Evolutionary conservation across 495 filamentous ascomycete genomes (phyloP), one percentile per base, ranked within the genome.

Genomic region (Antarctomyces pellizariae): DNA sequence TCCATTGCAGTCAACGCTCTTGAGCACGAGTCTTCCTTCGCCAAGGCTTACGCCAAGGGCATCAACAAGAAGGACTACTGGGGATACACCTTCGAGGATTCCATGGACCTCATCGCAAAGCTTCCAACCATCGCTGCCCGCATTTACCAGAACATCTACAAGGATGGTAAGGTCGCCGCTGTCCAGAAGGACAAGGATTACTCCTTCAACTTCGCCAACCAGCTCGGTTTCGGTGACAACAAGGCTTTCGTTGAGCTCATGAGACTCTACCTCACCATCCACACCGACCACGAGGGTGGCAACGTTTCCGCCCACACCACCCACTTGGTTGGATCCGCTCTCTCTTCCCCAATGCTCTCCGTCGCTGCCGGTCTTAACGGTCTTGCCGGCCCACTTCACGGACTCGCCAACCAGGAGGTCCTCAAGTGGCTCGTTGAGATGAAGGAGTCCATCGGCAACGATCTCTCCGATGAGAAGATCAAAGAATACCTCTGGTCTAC

Each of bases 81-180:
- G 86, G 68, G 67, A 54, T 79, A 95, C 64, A 92, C 86, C 39
- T 97, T 89, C 45, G 86, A 97, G 67, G 86, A 97, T 59, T 90
- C 83, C 31, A 95, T 97, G 86, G 83, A 97, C 59, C 62, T 95
- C 48, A 95, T 97, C 53, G 89, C 86, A 51, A 97, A 95, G 71
- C 77, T 97, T 37, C 86, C 86, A 42, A 92, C 79, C 48, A 93
- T 97, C 43, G 89, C 86, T 31, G 60, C 89, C 30, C 75, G 77
- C 59, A 95, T 97, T 64, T 97, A 97, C 71, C 84, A 84, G 56
- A 97, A 97, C 50, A 72, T 95, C 47, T 97, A 79, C 77, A 91
- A 93, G 63, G 89, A 90, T 49, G 86, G 86, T 59, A 95, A 95
- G 68, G 86, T 97, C 36, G 73, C 78, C 22, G 43, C 83, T 19